phyloP scores from a whole-genome alignment of 2,329 filamentous ascomycete species.

The Claviceps pazoutovae region DNA sequence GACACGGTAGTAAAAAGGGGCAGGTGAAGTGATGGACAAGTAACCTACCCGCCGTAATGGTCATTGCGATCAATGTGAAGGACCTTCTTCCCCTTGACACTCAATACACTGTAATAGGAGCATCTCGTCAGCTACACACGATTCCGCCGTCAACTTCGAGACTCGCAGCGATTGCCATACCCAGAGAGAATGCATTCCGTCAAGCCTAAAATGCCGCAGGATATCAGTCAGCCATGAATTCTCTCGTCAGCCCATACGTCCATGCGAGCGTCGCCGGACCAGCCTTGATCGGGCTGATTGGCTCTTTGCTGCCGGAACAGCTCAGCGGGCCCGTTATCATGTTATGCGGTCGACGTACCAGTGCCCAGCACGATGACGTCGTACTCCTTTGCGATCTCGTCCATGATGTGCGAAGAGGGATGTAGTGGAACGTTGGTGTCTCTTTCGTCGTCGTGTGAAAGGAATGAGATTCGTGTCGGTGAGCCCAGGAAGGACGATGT shows the following conservation, averaged over 20 bases:
- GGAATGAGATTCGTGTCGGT: not conserved
- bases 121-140: conserved; percentile 19
- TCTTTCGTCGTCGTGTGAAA: not conserved
- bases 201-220: conserved; percentile 47
- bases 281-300: not conserved
- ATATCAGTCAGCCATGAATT: conserved; percentile 8
- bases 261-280: not conserved
- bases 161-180: conserved; percentile 37
- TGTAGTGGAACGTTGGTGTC: not conserved
- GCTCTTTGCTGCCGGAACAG: not conserved
- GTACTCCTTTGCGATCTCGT: conserved; percentile 96
- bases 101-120: conserved; percentile 51
- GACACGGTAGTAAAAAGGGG: not conserved
- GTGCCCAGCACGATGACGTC: conserved; percentile 98
- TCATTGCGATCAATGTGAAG: conserved; percentile 97
- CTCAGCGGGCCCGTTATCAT: not conserved
- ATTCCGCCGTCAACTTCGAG: not conserved
- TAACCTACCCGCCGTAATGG: conserved; percentile 83
- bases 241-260: not conserved
- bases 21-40: not conserved
- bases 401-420: conserved; percentile 46
- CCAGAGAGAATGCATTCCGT: conserved; percentile 98
- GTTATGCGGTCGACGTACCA: conserved; percentile 44
- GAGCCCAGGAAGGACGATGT: not conserved
- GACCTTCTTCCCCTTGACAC: conserved; percentile 98